These are phyloP conservation scores for Beauveria rudraprayagi DNA, from an alignment of 2,329 filamentous ascomycete species.

Conservation along the genomic window DNA sequence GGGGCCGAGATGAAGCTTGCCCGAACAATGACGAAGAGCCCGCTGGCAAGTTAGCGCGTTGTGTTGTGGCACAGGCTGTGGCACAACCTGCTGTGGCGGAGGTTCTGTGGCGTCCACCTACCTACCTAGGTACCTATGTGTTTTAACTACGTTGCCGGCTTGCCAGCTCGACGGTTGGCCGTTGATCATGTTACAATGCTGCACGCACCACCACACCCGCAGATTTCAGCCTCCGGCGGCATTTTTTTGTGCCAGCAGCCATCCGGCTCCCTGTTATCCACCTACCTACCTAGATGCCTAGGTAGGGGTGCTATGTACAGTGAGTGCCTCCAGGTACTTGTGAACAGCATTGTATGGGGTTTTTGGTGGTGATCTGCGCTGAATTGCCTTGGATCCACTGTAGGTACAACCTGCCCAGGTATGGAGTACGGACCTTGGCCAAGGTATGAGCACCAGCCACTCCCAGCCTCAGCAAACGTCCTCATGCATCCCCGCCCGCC, in stretches of 20 bases:
- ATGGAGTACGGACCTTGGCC: conserved; percentile 2
- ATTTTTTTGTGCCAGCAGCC: not conserved
- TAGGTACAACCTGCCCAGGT: not conserved
- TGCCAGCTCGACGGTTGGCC: not conserved
- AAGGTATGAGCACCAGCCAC: not conserved
- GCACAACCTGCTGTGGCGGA: not conserved
- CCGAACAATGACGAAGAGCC: conserved; percentile 6
- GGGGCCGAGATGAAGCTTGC: not conserved
- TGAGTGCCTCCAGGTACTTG: too few relatives aligned
- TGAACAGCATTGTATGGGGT: too few relatives aligned
- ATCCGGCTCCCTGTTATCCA: not conserved
- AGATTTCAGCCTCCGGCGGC: not conserved
- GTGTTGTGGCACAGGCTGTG: conserved; percentile 14
- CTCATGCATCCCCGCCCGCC: not conserved
- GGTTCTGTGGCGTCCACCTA: not conserved
- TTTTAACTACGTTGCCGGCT: not conserved
- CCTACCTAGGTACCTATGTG: not conserved
- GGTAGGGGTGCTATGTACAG: too few relatives aligned
- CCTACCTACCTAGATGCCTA: not conserved
- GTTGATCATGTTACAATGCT: not conserved
- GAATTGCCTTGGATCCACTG: too few relatives aligned
- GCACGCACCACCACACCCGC: not conserved
- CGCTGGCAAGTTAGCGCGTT: too few relatives aligned
- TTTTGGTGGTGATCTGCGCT: too few relatives aligned
- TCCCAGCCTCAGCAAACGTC: conserved; percentile 1